Evolutionary conservation across 2,329 filamentous ascomycete species (phyloP).

Genomic region (Pseudohalonectria lignicola): DNA sequence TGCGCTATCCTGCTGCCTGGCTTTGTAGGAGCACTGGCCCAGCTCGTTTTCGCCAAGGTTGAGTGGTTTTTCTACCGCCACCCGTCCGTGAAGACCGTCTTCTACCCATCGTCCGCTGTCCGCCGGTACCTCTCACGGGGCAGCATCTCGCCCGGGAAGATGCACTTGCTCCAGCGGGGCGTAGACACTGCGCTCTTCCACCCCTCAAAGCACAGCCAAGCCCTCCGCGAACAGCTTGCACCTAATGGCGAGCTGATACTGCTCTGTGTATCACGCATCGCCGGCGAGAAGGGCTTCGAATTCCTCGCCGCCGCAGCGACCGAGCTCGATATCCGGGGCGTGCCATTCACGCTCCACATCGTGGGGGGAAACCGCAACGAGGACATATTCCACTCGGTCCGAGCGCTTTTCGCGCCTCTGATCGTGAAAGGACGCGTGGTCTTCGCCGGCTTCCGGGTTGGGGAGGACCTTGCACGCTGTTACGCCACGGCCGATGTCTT

Average conservation of each 20-base stretch:
- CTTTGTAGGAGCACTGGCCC: constrained; percentile 48
- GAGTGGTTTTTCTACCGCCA: constrained; percentile 58
- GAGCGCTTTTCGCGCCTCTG: constrained; percentile 44
- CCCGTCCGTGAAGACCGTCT: constrained; percentile 50
- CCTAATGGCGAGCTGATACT: constrained; percentile 54
- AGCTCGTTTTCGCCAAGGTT: constrained; percentile 49
- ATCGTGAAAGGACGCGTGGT: constrained; percentile 38
- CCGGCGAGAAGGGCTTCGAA: constrained; percentile 60
- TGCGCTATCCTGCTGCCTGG: constrained; percentile 57
- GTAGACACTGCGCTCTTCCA: constrained; percentile 54
- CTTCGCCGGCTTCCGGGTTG: constrained; percentile 57
- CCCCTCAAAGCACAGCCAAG: constrained; percentile 37
- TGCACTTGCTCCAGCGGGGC: constrained; percentile 51
- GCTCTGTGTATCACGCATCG: constrained; percentile 54
- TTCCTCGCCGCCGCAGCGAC: constrained; percentile 48
- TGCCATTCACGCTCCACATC: constrained; percentile 54
- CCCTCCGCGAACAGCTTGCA: constrained; percentile 41
- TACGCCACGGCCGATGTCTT: constrained; percentile 62
- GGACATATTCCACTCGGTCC: constrained; percentile 49
- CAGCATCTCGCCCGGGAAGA: constrained; percentile 42
- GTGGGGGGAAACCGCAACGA: constrained; percentile 58
- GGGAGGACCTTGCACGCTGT: constrained; percentile 48
- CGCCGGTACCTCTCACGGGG: constrained; percentile 47
- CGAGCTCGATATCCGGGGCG: constrained; percentile 39
- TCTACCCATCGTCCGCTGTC: constrained; percentile 57